These are phyloP conservation scores for Garcia nutans DNA, from an alignment of 345 rosid species.

Conservation along the genomic window DNA sequence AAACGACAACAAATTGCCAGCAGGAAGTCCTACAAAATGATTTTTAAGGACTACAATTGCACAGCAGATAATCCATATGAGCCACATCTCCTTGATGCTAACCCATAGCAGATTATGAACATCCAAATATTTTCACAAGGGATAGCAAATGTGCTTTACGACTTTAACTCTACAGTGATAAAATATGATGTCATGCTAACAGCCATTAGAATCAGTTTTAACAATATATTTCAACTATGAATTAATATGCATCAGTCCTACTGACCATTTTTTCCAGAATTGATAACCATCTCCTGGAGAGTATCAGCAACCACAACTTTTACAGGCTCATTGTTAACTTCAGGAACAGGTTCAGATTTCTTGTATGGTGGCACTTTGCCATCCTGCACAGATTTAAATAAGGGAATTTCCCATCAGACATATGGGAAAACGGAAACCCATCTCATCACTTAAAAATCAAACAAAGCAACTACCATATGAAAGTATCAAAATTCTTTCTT, in stretches of 20 bases:
- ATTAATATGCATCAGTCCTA: background rate
- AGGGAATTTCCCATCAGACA: background rate
- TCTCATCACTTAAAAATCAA: background rate
- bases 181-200: background rate
- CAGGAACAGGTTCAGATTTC: slow-evolving; percentile 92
- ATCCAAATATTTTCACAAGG: too few species aligned
- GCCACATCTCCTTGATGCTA: background rate
- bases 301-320: slow-evolving; percentile 93
- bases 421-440: background rate
- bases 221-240: too few species aligned
- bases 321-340: slow-evolving; percentile 77
- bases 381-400: slow-evolving; percentile 46
- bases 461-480: background rate
- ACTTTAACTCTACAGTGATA: background rate
- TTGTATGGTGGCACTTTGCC: slow-evolving; percentile 62
- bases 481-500: background rate
- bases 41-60: background rate
- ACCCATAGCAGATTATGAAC: background rate
- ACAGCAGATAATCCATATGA: background rate
- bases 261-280: slow-evolving; percentile 86
- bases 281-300: slow-evolving; percentile 65
- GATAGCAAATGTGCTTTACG: background rate
- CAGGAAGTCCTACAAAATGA: too few species aligned
- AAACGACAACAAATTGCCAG: too few species aligned
- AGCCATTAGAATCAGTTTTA: background rate